These are phyloP conservation scores for Striga asiatica DNA, from an alignment of 257 asterid species.

Conservation along the genomic window DNA sequence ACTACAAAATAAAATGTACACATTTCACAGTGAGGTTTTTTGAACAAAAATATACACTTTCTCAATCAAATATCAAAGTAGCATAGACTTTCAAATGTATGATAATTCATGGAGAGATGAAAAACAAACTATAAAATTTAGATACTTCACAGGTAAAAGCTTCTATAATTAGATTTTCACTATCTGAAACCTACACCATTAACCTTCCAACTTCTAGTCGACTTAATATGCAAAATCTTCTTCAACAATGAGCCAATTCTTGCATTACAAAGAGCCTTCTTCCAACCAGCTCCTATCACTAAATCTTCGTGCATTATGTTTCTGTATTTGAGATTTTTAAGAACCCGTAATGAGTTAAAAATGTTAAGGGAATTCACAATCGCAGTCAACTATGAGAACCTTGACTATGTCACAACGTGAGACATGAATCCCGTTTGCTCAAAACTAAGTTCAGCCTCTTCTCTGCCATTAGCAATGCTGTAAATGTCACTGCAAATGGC, in stretches of 20 bases:
- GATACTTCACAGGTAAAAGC: conserved; percentile 1
- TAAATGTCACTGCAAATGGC: conserved; percentile 87
- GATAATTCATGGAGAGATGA: too few species aligned
- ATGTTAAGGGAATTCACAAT: not conserved
- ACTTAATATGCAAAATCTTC: not conserved
- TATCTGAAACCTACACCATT: not conserved
- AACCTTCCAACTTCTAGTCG: not conserved
- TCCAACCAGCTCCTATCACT: not conserved
- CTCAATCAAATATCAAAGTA: too few species aligned
- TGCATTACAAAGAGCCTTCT: not conserved
- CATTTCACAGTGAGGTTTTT: too few species aligned
- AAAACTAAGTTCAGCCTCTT: conserved; percentile 20
- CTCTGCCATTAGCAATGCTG: conserved; percentile 32
- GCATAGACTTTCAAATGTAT: too few species aligned
- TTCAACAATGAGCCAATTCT: not conserved
- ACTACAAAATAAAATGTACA: too few species aligned
- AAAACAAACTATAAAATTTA: not conserved
- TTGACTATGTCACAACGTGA: not conserved
- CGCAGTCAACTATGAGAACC: not conserved
- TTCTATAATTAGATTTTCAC: not conserved
- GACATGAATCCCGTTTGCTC: not conserved
- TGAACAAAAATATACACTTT: too few species aligned
- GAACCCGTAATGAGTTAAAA: not conserved
- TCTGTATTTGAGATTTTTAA: conserved; percentile 1
- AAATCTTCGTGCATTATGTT: not conserved